Conservation (phyloP, 1,284 basidiomycete genomes). For the Melampsora larici-populina region DNA sequence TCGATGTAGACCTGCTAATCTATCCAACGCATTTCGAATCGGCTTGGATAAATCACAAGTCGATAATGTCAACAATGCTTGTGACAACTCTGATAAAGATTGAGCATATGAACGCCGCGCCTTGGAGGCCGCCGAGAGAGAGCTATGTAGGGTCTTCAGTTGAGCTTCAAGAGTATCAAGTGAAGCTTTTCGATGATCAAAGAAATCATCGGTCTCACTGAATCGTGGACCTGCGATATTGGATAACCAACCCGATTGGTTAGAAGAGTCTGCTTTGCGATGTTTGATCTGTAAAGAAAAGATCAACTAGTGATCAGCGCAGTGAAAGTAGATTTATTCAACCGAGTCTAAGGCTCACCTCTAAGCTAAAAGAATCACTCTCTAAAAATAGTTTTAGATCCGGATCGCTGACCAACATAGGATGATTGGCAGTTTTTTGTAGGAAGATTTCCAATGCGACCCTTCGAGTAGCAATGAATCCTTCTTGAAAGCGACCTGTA, state of each 20-base stretch:
- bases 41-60: constrained; percentile 53
- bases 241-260: constrained; percentile 69
- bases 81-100: constrained; percentile 50
- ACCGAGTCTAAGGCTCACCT: constrained; percentile 47
- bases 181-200: constrained; percentile 78
- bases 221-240: constrained; percentile 77
- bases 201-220: constrained; percentile 96
- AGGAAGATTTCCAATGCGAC: constrained; percentile 54
- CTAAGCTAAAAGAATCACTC: constrained; percentile 54
- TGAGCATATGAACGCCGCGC: constrained; percentile 62
- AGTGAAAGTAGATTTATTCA: background rate
- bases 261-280: constrained; percentile 58
- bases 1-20: constrained; percentile 52
- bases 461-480: constrained; percentile 55
- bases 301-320: background rate
- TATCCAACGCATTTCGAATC: constrained; percentile 53
- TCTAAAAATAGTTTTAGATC: constrained; percentile 56
- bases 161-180: constrained; percentile 87
- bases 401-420: constrained; percentile 55
- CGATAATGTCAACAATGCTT: constrained; percentile 51
- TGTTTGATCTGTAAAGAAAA: constrained; percentile 70
- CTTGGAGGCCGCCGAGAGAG: constrained; percentile 75
- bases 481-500: constrained; percentile 54
- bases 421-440: constrained; percentile 55
- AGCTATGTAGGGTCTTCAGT: constrained; percentile 76